phyloP scores from a whole-genome alignment of 2,329 filamentous ascomycete genomes.

The Leptographium procerum region DNA sequence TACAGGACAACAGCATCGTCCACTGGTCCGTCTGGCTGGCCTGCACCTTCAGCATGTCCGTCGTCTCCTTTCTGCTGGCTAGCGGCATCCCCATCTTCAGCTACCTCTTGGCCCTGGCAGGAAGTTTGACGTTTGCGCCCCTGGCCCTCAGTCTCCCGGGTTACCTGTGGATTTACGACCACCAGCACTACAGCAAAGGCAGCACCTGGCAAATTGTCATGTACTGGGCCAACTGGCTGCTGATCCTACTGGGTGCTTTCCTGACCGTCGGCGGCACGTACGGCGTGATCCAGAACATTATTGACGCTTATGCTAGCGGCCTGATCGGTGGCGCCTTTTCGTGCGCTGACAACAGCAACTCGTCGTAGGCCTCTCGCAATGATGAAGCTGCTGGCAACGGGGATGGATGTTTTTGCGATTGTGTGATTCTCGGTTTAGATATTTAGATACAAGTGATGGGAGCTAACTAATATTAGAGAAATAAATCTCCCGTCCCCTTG shows the following conservation, averaged over 20 bases:
- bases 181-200: constrained; percentile 26
- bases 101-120: constrained; percentile 7
- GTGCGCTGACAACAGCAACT: not conserved
- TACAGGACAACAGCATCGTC: constrained; percentile 18
- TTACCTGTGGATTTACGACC: constrained; percentile 5
- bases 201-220: constrained; percentile 21
- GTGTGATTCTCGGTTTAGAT: no score
- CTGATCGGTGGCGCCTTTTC: not conserved
- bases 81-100: constrained; percentile 10
- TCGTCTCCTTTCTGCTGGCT: constrained; percentile 6
- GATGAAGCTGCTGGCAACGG: no score
- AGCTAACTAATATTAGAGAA: no score
- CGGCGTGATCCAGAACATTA: constrained; percentile 25
- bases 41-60: not conserved
- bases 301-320: not conserved
- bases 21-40: constrained; percentile 20
- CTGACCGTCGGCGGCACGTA: constrained; percentile 38
- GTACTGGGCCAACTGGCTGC: constrained; percentile 28
- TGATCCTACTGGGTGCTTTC: constrained; percentile 32
- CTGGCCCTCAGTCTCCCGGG: constrained; percentile 11
- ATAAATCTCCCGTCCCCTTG: no score
- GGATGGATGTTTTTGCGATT: no score
- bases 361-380: not conserved
- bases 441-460: no score
- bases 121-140: constrained; percentile 4